Conservation (phyloP, 352 stramenopile species). For the Phytophthora pini region DNA sequence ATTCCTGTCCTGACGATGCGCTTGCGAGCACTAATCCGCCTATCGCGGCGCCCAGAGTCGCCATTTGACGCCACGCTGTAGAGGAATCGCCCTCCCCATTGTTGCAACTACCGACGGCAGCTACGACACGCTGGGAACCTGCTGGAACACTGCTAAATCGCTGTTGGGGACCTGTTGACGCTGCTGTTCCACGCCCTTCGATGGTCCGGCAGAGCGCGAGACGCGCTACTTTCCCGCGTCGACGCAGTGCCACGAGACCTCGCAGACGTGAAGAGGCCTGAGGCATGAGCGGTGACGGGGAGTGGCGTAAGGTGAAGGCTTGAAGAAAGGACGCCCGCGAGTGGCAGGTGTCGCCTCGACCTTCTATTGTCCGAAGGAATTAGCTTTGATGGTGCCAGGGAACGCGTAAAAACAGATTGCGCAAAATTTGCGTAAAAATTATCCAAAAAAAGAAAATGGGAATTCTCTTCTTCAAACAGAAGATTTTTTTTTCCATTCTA, state of each 20-base stretch:
- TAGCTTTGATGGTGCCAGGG: background rate
- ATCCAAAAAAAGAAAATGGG: too few species aligned
- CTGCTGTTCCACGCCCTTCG: background rate
- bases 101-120: constrained; percentile 15
- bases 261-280: constrained; percentile 16
- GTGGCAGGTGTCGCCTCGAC: constrained; percentile 16
- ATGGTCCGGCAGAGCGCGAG: background rate
- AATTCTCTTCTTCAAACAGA: too few species aligned
- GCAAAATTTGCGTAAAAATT: too few species aligned
- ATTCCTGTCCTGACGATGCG: constrained; percentile 10
- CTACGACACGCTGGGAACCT: constrained; percentile 13
- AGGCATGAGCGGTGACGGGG: constrained; percentile 22
- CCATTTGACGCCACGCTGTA: constrained; percentile 12
- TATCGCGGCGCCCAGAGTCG: constrained; percentile 27
- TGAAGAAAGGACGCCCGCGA: constrained; percentile 10
- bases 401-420: background rate
- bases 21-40: constrained; percentile 18
- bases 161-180: background rate
- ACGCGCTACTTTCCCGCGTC: constrained; percentile 22
- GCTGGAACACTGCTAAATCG: constrained; percentile 4
- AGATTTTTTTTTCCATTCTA: too few species aligned
- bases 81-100: constrained; percentile 6
- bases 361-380: constrained; percentile 17
- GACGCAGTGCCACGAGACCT: constrained; percentile 29
- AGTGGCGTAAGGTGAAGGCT: background rate